Percentiles rank a stretch among this genome's conserved stretches.
phyloP scores from a whole-genome alignment of 805 yeast species.

The Debaryomyces hansenii region DNA sequence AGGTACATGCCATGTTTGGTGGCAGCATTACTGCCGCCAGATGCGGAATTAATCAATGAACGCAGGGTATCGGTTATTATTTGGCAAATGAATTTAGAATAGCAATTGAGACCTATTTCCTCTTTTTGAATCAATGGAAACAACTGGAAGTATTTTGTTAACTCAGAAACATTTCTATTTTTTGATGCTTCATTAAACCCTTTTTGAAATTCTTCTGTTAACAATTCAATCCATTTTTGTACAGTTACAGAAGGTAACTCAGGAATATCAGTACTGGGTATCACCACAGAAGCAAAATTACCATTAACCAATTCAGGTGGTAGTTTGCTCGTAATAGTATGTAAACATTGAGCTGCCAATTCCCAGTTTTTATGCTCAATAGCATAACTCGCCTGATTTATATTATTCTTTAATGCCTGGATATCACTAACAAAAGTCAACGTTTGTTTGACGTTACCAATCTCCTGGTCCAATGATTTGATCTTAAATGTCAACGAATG shows the following conservation, averaged over 20 bases:
- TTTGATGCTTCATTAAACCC: slow-evolving; percentile 74
- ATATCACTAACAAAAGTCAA: slow-evolving; percentile 65
- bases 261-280: slow-evolving; percentile 85
- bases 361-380: slow-evolving; percentile 70
- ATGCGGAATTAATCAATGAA: slow-evolving; percentile 49
- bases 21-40: slow-evolving; percentile 18
- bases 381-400: slow-evolving; percentile 66
- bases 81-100: slow-evolving; percentile 82
- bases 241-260: slow-evolving; percentile 67
- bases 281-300: slow-evolving; percentile 71
- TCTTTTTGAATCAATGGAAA: slow-evolving; percentile 83
- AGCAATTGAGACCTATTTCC: slow-evolving; percentile 70
- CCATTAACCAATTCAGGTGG: slow-evolving; percentile 59
- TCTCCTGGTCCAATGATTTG: slow-evolving; percentile 67
- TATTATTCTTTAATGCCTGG: slow-evolving; percentile 61
- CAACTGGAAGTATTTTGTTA: slow-evolving; percentile 78
- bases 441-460: slow-evolving; percentile 60
- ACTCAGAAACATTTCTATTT: slow-evolving; percentile 59
- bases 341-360: slow-evolving; percentile 71
- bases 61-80: slow-evolving; percentile 81
- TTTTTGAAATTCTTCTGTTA: slow-evolving; percentile 55
- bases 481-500: slow-evolving; percentile 67
- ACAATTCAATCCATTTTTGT: slow-evolving; percentile 54
- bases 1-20: slow-evolving; percentile 54
- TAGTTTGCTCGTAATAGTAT: slow-evolving; percentile 38